These are phyloP conservation scores for Leccinum subgranulosum DNA, from an alignment of 768 basidiomycete genomes.

Conservation along the genomic window DNA sequence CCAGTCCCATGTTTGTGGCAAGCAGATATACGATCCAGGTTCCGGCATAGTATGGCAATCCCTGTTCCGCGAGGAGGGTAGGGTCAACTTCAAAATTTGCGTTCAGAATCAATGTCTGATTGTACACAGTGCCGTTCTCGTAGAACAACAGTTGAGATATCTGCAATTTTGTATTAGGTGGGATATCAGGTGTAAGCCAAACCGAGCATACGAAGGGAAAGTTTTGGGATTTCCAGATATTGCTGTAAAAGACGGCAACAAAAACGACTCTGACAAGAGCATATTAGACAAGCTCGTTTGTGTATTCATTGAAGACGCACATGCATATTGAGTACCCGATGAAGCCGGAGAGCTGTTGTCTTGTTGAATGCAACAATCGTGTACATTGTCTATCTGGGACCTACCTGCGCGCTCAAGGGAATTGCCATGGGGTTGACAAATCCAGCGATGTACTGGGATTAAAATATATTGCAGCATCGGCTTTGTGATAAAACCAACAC, in stretches of 20 bases:
- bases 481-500: constrained; percentile 25
- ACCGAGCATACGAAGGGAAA: constrained; percentile 53
- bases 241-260: constrained; percentile 39
- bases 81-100: constrained; percentile 49
- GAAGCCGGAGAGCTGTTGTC: constrained; percentile 39
- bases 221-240: constrained; percentile 55
- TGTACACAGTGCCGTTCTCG: constrained; percentile 50
- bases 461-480: too few relatives aligned
- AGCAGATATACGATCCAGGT: constrained; percentile 24
- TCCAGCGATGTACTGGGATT: constrained; percentile 21
- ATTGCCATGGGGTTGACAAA: constrained; percentile 47
- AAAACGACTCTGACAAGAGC: constrained; percentile 28
- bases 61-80: constrained; percentile 43
- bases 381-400: neutral
- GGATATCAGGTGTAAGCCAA: neutral
- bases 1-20: constrained; percentile 31
- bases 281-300: neutral
- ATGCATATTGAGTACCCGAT: constrained; percentile 52
- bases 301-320: constrained; percentile 27
- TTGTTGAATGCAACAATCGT: neutral
- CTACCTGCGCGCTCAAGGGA: constrained; percentile 49
- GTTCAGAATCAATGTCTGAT: constrained; percentile 53
- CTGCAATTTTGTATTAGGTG: constrained; percentile 15
- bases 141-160: constrained; percentile 51
- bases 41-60: constrained; percentile 30